These are phyloP conservation scores for Stropharia rugosoannulata DNA, from an alignment of 768 basidiomycete genomes.

Conservation along the genomic window DNA sequence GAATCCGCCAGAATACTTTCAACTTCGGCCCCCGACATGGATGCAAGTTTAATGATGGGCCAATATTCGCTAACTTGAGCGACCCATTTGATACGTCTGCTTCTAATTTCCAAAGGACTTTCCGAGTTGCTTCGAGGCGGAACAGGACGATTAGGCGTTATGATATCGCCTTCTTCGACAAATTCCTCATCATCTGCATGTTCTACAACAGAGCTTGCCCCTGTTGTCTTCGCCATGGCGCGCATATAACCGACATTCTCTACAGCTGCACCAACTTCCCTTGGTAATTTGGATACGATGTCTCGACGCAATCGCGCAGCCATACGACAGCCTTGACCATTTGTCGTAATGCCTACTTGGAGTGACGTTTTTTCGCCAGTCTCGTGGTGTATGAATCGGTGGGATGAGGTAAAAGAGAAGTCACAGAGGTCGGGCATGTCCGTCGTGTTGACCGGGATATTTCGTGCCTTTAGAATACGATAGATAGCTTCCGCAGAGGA, in stretches of 20 bases:
- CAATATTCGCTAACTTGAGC: constrained; percentile 97
- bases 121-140: constrained; percentile 43
- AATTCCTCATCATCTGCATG: constrained; percentile 36
- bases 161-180: constrained; percentile 50
- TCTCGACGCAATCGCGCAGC: constrained; percentile 79
- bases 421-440: constrained; percentile 88
- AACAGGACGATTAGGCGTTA: constrained; percentile 72
- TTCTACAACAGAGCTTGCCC: constrained; percentile 16
- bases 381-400: constrained; percentile 66
- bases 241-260: constrained; percentile 72
- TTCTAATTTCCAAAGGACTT: constrained; percentile 43
- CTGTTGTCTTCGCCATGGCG: constrained; percentile 40
- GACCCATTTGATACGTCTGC: constrained; percentile 86
- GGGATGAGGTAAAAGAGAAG: constrained; percentile 83
- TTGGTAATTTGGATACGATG: constrained; percentile 72
- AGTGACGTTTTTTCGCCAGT: constrained; percentile 48
- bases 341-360: constrained; percentile 86
- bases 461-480: constrained; percentile 47
- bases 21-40: constrained; percentile 70
- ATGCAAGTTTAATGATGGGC: constrained; percentile 76
- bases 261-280: constrained; percentile 73
- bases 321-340: constrained; percentile 87
- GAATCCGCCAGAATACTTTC: constrained; percentile 52
- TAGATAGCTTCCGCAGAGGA: constrained; percentile 61
- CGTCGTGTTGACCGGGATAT: constrained; percentile 82